Conservation (phyloP, 139 green algal species). For the Coelastrella sp. region DNA sequence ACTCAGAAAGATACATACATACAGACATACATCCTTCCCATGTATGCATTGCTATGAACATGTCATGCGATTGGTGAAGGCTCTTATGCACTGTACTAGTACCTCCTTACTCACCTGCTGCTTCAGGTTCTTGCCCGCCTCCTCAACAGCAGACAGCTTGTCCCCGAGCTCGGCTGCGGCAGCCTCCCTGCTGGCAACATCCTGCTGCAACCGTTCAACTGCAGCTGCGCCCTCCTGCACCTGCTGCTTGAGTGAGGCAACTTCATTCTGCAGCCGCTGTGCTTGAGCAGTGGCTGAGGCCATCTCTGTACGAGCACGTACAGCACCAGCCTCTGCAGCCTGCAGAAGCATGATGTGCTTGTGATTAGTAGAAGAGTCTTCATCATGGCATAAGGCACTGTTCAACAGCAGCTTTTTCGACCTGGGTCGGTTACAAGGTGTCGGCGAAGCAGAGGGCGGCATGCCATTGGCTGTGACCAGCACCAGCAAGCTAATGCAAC, state of each 20-base stretch:
- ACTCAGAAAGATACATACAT: no score
- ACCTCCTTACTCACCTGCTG: neutral
- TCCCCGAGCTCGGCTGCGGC: neutral
- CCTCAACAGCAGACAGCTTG: neutral
- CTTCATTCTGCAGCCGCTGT: conserved; percentile 12
- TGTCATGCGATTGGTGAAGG: neutral
- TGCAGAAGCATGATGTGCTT: no score
- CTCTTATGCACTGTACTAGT: neutral
- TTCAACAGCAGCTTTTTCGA: no score
- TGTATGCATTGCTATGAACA: neutral
- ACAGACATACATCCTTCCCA: no score
- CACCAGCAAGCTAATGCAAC: no score
- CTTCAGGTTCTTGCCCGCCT: conserved; percentile 9
- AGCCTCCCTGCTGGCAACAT: neutral
- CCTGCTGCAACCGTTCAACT: conserved; percentile 27
- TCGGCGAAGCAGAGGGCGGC: no score
- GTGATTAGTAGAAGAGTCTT: no score
- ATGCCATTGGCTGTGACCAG: no score
- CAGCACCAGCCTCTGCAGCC: conserved; percentile 23
- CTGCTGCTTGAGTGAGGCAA: neutral
- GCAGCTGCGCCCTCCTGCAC: neutral
- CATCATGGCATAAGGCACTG: no score
- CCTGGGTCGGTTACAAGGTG: no score
- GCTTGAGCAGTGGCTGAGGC: neutral
- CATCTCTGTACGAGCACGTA: conserved; percentile 43